These are phyloP conservation scores for Orbilia ellipsospora DNA, from an alignment of 2,329 filamentous ascomycete genomes.

Conservation along the genomic window DNA sequence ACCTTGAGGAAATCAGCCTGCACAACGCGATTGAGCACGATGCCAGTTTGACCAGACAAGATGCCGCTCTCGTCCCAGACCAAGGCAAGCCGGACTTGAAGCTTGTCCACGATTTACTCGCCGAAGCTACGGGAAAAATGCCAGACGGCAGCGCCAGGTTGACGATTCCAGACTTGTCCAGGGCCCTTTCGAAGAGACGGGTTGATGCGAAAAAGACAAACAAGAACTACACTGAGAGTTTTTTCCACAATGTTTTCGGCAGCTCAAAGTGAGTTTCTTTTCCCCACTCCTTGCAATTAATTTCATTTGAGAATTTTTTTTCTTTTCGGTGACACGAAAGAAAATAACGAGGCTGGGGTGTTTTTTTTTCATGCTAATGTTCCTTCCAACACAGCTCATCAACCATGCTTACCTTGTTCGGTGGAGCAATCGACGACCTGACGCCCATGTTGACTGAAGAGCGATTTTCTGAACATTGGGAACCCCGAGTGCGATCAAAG, in stretches of 20 bases:
- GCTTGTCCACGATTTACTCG: slow-evolving; percentile 61
- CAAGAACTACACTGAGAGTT: slow-evolving; percentile 61
- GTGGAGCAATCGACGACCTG: slow-evolving; percentile 62
- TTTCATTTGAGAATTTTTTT: not conserved
- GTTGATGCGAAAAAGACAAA: slow-evolving; percentile 62
- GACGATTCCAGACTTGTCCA: slow-evolving; percentile 62
- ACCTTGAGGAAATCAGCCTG: slow-evolving; percentile 55
- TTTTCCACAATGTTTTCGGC: slow-evolving; percentile 64
- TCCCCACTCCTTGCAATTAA: not conserved
- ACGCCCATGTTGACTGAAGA: slow-evolving; percentile 63
- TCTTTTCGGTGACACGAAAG: slow-evolving; percentile 14
- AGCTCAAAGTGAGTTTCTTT: slow-evolving; percentile 61
- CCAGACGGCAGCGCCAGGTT: slow-evolving; percentile 60
- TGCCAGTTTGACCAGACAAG: slow-evolving; percentile 60
- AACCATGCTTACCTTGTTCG: slow-evolving; percentile 64
- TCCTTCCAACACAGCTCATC: slow-evolving; percentile 60
- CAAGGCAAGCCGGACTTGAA: slow-evolving; percentile 62
- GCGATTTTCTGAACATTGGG: slow-evolving; percentile 63
- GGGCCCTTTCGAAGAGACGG: slow-evolving; percentile 59
- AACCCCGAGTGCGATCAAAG: slow-evolving; percentile 62
- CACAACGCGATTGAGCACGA: slow-evolving; percentile 57
- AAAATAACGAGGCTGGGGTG: too few relatives aligned
- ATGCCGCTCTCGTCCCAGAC: slow-evolving; percentile 61
- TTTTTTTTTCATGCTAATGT: not conserved
- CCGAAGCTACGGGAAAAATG: slow-evolving; percentile 61